Evolutionary conservation across 768 basidiomycete species (phyloP), one percentile per base, ranked within the genome.

Genomic region (Hygrocybe coccinea): DNA sequence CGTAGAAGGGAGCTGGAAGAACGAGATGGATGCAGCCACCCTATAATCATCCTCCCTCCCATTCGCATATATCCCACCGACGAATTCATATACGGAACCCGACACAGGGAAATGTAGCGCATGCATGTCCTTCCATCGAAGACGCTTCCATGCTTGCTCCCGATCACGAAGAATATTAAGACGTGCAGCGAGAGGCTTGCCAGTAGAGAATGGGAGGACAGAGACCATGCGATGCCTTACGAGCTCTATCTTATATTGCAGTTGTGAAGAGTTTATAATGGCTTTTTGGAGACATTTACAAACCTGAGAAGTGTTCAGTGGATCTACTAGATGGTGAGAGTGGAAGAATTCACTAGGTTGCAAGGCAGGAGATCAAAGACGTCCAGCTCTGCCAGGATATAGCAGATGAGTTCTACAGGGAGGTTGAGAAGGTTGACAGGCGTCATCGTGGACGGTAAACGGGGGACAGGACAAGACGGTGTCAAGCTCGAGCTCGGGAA

Each of bases 221-320:
- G 74, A 69, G 12, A 74, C 65, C 71, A 81, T 75, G 24, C 75
- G 74, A 59, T 73, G 69, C 59, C 73, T 80, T 21, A 63, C 71
- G 2, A 83, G 74, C 54, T 82, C 79, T 45, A 82, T 72, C n/a
- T 65, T 71, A 60, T 79, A 80, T 60, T 76, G 77, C 9, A 81
- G 65, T 24, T 68, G 70, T 21, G 79, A 79, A 0, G 80, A 80
- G 25, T 73, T 62, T 34, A 54, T 52, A 29, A 82, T 68, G 5
- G 76, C 60, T 51, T 62, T 70, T 29, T 64, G 62, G 45, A 80
- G 66, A 46, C 67, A 62, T 66, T 71, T 74, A 49, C 73, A 68
- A 36, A 74, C 69, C 80, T 81, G 61, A 17, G 58, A 34, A 38
- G 24, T 6, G 34, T 34, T 48, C 55, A 45, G 55, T 37, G 55